phyloP scores from a whole-genome alignment of 345 rosid species.

The Syzygium aromaticum region DNA sequence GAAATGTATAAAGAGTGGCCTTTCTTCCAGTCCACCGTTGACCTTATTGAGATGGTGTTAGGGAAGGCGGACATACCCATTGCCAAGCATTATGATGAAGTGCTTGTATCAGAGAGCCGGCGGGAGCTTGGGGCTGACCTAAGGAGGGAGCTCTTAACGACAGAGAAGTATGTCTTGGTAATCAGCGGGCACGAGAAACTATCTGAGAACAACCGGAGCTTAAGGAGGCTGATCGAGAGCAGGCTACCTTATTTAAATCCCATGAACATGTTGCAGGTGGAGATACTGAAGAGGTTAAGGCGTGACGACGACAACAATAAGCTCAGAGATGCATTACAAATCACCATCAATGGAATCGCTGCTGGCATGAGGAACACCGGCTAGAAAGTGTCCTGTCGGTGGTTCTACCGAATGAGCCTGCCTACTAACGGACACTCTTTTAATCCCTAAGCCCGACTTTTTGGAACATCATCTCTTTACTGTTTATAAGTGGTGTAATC shows the following conservation, averaged over 20 bases:
- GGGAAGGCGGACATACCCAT: slow-evolving; percentile 86
- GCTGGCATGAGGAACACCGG: slow-evolving; percentile 97
- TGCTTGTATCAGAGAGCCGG: slow-evolving; percentile 66
- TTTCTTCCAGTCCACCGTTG: slow-evolving; percentile 83
- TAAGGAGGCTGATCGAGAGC: slow-evolving; percentile 87
- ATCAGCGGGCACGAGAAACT: slow-evolving; percentile 71
- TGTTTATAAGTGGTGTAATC: background rate
- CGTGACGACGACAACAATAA: slow-evolving; percentile 69
- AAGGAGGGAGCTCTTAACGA: slow-evolving; percentile 54
- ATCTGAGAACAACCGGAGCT: slow-evolving; percentile 63
- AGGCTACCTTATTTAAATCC: slow-evolving; percentile 89
- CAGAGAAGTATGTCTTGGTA: slow-evolving; percentile 69
- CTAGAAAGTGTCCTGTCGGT: background rate
- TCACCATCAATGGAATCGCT: slow-evolving; percentile 90
- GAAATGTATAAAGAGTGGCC: slow-evolving; percentile 97
- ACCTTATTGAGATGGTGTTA: slow-evolving; percentile 91
- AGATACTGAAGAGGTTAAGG: slow-evolving; percentile 81
- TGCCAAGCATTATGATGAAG: slow-evolving; percentile 85
- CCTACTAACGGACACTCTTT: background rate
- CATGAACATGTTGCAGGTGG: slow-evolving; percentile 87
- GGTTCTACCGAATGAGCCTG: background rate
- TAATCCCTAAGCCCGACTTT: background rate
- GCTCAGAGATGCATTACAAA: slow-evolving; percentile 89
- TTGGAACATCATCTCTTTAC: background rate
- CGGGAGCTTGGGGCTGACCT: slow-evolving; percentile 61